Conservation (phyloP, 331 rosid species). For the Dryas integrifolia region DNA sequence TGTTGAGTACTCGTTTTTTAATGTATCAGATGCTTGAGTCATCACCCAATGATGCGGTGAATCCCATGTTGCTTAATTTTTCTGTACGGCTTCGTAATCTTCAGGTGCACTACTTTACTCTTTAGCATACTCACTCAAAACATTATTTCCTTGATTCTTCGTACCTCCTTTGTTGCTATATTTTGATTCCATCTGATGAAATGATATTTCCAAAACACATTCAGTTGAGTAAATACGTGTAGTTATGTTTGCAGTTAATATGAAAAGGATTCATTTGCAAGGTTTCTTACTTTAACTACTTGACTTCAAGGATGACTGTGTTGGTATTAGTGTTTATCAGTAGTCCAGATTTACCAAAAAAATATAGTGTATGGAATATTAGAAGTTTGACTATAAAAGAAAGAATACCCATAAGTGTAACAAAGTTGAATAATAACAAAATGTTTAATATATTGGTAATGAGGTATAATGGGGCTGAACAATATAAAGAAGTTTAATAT, state of each 20-base stretch:
- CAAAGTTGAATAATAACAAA: too few relatives aligned
- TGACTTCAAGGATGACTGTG: neutral
- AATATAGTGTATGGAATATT: too few relatives aligned
- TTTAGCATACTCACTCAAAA: neutral
- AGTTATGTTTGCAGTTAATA: too few relatives aligned
- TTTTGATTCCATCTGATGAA: neutral
- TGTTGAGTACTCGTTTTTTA: constrained; percentile 30
- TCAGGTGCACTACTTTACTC: constrained; percentile 56
- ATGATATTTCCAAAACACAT: too few relatives aligned
- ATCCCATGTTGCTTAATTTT: constrained; percentile 80
- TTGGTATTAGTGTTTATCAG: neutral
- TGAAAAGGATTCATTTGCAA: too few relatives aligned
- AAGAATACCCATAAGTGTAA: too few relatives aligned
- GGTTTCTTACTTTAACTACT: neutral
- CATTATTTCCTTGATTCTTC: constrained; percentile 14
- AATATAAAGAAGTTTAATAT: too few relatives aligned
- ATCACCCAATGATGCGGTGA: constrained; percentile 80
- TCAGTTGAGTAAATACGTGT: too few relatives aligned
- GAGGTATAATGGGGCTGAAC: too few relatives aligned
- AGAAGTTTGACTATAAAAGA: too few relatives aligned
- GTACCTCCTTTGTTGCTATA: neutral
- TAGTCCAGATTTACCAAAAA: too few relatives aligned
- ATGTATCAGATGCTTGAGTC: constrained; percentile 71
- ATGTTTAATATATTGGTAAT: too few relatives aligned
- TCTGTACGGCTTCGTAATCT: constrained; percentile 85